Conservation (phyloP, 1,284 basidiomycete species). For the Pyrrhoderma lamaoense region DNA sequence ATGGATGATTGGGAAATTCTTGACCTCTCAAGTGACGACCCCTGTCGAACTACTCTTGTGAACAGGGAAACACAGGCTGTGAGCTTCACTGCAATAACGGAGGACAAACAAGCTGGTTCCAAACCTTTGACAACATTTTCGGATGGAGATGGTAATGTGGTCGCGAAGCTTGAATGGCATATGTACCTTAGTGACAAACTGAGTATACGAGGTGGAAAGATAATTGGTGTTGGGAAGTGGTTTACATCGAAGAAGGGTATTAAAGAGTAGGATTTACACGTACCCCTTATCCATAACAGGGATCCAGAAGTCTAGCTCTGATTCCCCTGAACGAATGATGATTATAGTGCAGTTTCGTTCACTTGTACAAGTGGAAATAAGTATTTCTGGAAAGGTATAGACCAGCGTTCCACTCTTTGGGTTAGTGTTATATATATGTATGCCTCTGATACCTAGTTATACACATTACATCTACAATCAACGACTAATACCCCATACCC, state of each 20-base stretch:
- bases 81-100: background rate
- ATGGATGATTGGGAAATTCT: slow-evolving; percentile 6
- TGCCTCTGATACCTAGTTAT: too few relatives aligned
- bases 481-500: background rate
- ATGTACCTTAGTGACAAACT: slow-evolving; percentile 1
- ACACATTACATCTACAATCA: too few relatives aligned
- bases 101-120: background rate
- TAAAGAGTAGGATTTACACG: background rate
- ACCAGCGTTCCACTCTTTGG: background rate
- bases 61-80: background rate
- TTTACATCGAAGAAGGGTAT: slow-evolving; percentile 2
- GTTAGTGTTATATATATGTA: background rate
- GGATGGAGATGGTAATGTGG: background rate
- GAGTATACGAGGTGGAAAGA: background rate
- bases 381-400: background rate
- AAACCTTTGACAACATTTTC: slow-evolving; percentile 1
- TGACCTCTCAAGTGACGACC: slow-evolving; percentile 2
- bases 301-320: background rate
- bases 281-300: background rate
- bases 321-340: background rate
- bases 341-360: too few relatives aligned
- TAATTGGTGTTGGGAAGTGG: background rate
- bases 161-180: slow-evolving; percentile 4
- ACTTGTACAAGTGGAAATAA: background rate
- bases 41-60: slow-evolving; percentile 8